A percentile compares a stretch with the other conserved stretches of the same genome.
Conservation (phyloP, 306 rosid genomes). For the Crotalaria pallida region DNA sequence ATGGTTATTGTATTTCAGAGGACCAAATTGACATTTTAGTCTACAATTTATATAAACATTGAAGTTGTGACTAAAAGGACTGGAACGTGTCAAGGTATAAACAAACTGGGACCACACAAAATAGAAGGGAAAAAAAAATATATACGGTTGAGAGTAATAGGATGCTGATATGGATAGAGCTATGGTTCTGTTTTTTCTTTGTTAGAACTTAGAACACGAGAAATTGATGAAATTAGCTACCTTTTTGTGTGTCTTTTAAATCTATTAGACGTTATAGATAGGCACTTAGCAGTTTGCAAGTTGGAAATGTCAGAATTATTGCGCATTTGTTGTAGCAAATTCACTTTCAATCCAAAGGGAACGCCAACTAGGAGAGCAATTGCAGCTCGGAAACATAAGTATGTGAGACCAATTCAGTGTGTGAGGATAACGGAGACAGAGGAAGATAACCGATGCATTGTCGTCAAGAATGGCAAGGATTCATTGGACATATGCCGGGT, state of each 20-base stretch:
- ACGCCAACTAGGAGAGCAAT: constrained; percentile 24
- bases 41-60: too few species aligned
- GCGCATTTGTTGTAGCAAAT: constrained; percentile 28
- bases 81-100: too few species aligned
- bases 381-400: constrained; percentile 4
- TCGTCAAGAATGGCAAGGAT: constrained; percentile 59
- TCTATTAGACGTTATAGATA: background rate
- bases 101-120: constrained; percentile 3
- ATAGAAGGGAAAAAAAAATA: constrained; percentile 13
- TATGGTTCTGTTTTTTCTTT: background rate
- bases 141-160: constrained; percentile 18
- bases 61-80: too few species aligned
- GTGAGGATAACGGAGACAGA: constrained; percentile 44
- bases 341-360: constrained; percentile 20
- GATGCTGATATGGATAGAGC: constrained; percentile 17
- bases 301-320: constrained; percentile 50
- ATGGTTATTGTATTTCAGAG: too few species aligned
- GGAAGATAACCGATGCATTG: constrained; percentile 25
- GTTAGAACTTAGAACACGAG: background rate
- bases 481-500: constrained; percentile 62
- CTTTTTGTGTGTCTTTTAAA: background rate
- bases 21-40: too few species aligned
- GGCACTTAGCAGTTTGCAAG: background rate
- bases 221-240: background rate
- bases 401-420: constrained; percentile 31